These are phyloP conservation scores for Phytopythium montanum DNA, from an alignment of 352 stramenopile genomes.

Conservation along the genomic window DNA sequence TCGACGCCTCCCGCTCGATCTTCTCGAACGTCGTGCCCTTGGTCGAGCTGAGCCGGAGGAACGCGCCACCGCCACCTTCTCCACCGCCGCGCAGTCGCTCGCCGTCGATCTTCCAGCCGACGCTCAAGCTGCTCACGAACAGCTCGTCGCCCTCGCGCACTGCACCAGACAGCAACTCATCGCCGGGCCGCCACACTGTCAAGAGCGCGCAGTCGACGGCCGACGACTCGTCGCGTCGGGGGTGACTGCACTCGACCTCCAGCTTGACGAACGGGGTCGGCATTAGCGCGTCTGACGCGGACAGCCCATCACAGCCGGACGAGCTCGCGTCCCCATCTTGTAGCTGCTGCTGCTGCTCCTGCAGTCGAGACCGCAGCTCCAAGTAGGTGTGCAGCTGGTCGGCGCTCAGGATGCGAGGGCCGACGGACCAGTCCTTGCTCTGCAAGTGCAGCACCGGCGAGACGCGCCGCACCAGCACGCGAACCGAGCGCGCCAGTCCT, in stretches of 20 bases:
- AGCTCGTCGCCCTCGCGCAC: slow-evolving; percentile 54
- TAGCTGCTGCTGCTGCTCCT: slow-evolving; percentile 12
- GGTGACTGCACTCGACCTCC: slow-evolving; percentile 58
- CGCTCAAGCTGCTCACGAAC: slow-evolving; percentile 51
- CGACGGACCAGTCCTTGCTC: slow-evolving; percentile 53
- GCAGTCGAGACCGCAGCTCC: slow-evolving; percentile 36
- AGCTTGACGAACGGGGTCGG: slow-evolving; percentile 68
- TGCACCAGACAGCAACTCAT: slow-evolving; percentile 38
- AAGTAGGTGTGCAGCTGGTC: slow-evolving; percentile 53
- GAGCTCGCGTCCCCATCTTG: slow-evolving; percentile 8
- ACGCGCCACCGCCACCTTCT: too few relatives aligned
- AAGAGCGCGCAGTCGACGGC: slow-evolving; percentile 35
- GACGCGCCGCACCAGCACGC: slow-evolving; percentile 42
- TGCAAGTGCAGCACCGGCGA: slow-evolving; percentile 66
- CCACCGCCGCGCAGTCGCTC: slow-evolving; percentile 22
- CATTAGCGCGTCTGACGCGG: slow-evolving; percentile 23
- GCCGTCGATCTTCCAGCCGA: slow-evolving; percentile 65
- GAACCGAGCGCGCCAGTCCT: slow-evolving; percentile 57
- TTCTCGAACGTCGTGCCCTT: slow-evolving; percentile 52
- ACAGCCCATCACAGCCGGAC: slow-evolving; percentile 8
- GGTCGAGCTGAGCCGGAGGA: slow-evolving; percentile 54
- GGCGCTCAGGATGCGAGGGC: slow-evolving; percentile 62
- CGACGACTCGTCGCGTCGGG: slow-evolving; percentile 1
- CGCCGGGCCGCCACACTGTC: slow-evolving; percentile 59
- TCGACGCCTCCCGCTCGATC: slow-evolving; percentile 2